phyloP scores from a whole-genome alignment of 257 asterid genomes.

The Plantago major region DNA sequence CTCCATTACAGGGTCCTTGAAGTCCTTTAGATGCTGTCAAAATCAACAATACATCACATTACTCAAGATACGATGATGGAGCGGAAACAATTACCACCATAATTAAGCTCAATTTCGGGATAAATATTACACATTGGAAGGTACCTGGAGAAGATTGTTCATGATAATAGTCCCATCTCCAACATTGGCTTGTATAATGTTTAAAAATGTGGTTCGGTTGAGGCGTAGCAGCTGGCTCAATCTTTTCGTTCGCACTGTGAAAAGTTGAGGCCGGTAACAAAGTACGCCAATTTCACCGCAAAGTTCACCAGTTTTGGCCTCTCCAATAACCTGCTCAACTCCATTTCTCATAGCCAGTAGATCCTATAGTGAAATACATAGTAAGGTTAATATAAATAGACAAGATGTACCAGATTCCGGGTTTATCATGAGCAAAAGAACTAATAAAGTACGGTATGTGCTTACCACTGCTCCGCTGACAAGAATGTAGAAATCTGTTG shows the following conservation, averaged over 20 bases:
- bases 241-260: constrained; percentile 79
- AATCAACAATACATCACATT: constrained; percentile 12
- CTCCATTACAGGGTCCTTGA: constrained; percentile 78
- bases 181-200: constrained; percentile 79
- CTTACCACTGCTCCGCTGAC: constrained; percentile 55
- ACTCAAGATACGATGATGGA: not conserved
- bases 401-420: constrained; percentile 5
- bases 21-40: constrained; percentile 73
- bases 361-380: constrained; percentile 27
- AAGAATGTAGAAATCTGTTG: constrained; percentile 52
- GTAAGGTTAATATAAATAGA: not conserved
- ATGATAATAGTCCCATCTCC: constrained; percentile 86
- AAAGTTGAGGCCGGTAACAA: constrained; percentile 83
- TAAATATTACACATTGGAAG: not conserved
- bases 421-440: not conserved
- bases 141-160: constrained; percentile 88
- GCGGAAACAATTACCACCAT: not conserved
- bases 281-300: constrained; percentile 94
- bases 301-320: constrained; percentile 73
- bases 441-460: not conserved
- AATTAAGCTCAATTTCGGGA: not conserved
- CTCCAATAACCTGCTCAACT: constrained; percentile 73
- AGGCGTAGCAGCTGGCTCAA: constrained; percentile 71
- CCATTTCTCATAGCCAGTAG: constrained; percentile 41
- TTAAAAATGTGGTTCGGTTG: constrained; percentile 68